Evolutionary conservation across 2,329 filamentous ascomycete genomes (phyloP).

Genomic region (Fusarium tanahbumbuense): DNA sequence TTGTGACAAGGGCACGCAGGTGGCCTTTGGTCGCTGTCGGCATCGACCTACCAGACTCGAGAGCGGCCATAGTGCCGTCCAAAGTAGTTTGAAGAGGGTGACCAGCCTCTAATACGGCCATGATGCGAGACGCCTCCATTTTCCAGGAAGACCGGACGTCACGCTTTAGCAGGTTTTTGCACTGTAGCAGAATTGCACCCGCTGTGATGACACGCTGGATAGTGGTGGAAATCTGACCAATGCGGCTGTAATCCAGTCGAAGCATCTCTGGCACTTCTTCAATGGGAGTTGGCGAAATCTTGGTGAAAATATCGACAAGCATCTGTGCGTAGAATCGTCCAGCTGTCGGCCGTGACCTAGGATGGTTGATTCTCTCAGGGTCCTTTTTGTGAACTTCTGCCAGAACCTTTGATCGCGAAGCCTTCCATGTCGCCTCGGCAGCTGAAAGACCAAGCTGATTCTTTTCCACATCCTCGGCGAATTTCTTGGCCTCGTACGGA

Average conservation of each 20-base stretch:
- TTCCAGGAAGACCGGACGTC: constrained; percentile 84
- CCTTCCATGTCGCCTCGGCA: constrained; percentile 74
- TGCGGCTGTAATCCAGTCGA: constrained; percentile 73
- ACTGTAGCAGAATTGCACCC: constrained; percentile 79
- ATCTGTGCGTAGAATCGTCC: constrained; percentile 81
- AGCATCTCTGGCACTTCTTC: constrained; percentile 78
- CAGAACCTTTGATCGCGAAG: constrained; percentile 71
- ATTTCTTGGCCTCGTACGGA: constrained; percentile 79
- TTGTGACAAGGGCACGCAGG: constrained; percentile 67
- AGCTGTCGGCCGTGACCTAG: constrained; percentile 71
- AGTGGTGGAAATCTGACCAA: constrained; percentile 57
- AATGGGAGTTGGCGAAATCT: constrained; percentile 65
- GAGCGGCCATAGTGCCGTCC: constrained; percentile 71
- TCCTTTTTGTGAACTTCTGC: constrained; percentile 76
- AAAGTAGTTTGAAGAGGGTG: constrained; percentile 64
- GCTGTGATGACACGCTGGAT: constrained; percentile 73
- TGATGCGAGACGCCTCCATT: constrained; percentile 76
- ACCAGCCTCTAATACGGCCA: constrained; percentile 72
- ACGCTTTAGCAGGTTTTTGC: constrained; percentile 85
- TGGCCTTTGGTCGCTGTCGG: constrained; percentile 70
- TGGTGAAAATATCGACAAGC: constrained; percentile 79
- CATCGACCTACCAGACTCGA: constrained; percentile 73
- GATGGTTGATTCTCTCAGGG: constrained; percentile 72
- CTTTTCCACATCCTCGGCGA: constrained; percentile 71
- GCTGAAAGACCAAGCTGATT: constrained; percentile 65